phyloP scores from a whole-genome alignment of 495 filamentous ascomycete genomes.

The Penicillium flavigenum region DNA sequence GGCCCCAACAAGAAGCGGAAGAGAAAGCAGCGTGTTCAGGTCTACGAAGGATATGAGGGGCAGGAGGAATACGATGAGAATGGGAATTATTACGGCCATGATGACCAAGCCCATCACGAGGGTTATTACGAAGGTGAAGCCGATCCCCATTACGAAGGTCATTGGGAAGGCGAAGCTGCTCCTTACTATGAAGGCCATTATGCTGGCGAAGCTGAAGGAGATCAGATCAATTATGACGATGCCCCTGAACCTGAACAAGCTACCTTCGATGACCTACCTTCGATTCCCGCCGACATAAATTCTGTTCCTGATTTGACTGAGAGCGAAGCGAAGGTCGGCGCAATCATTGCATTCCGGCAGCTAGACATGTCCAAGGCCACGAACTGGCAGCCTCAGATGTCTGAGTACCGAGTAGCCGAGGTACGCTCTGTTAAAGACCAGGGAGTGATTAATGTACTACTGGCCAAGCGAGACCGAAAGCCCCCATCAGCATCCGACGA shows the following conservation, averaged over 20 bases:
- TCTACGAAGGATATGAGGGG: constrained; percentile 39
- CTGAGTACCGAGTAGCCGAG: constrained; percentile 63
- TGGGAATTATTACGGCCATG: constrained; percentile 11
- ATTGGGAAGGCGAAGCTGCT: constrained; percentile 15
- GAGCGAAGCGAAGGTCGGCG: constrained; percentile 55
- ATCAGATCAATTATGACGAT: constrained; percentile 57
- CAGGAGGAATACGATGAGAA: constrained; percentile 29
- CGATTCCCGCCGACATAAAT: constrained; percentile 61
- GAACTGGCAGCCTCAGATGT: constrained; percentile 74
- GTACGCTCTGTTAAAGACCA: constrained; percentile 53
- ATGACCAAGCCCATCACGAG: constrained; percentile 19
- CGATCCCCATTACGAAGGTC: constrained; percentile 23
- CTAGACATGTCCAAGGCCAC: constrained; percentile 70
- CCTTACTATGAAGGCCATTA: constrained; percentile 13
- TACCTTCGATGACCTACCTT: constrained; percentile 58
- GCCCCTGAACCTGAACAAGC: constrained; percentile 22
- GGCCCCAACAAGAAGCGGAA: constrained; percentile 55
- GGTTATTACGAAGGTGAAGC: constrained; percentile 37
- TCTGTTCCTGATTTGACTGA: constrained; percentile 54
- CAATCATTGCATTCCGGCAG: constrained; percentile 78
- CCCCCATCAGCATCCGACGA: constrained; percentile 47
- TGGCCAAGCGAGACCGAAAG: constrained; percentile 67
- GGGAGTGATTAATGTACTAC: constrained; percentile 54
- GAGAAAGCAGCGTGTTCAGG: constrained; percentile 52
- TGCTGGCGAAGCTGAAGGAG: constrained; percentile 28